phyloP scores from a whole-genome alignment of 2,329 filamentous ascomycete genomes.

The Blastomyces percursus region DNA sequence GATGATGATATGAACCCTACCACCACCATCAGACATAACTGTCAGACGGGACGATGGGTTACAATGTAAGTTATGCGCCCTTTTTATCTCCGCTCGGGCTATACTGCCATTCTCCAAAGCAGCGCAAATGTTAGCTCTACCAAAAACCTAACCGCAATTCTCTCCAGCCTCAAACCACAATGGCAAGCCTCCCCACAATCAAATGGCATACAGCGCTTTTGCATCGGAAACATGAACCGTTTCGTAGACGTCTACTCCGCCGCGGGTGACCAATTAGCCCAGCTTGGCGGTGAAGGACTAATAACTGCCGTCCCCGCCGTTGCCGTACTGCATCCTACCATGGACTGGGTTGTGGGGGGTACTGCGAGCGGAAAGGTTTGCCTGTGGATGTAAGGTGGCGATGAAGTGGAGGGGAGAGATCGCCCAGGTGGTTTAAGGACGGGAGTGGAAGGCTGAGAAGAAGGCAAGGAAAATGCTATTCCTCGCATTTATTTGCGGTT shows the following conservation, averaged over 20 bases:
- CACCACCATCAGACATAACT: conserved; percentile 69
- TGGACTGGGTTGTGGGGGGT: conserved; percentile 86
- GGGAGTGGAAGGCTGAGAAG: background rate
- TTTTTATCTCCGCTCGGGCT: background rate
- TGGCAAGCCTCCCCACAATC: conserved; percentile 77
- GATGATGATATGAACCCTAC: conserved; percentile 57
- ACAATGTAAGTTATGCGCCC: conserved; percentile 52
- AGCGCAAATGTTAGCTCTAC: background rate
- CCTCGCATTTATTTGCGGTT: background rate
- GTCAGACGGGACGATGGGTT: conserved; percentile 91
- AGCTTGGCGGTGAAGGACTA: conserved; percentile 67
- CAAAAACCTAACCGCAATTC: background rate
- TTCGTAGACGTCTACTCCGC: conserved; percentile 85
- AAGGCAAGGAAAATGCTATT: background rate
- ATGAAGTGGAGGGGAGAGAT: background rate
- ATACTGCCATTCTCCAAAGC: background rate
- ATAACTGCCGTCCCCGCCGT: conserved; percentile 94
- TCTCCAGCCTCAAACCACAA: conserved; percentile 57
- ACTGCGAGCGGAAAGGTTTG: conserved; percentile 88
- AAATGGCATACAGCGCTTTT: conserved; percentile 66
- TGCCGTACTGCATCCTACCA: conserved; percentile 74
- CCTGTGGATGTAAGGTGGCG: conserved; percentile 61
- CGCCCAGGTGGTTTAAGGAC: background rate
- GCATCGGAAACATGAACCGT: conserved; percentile 93
- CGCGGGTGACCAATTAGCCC: conserved; percentile 75